These are phyloP conservation scores for Ustilago tritici DNA, from an alignment of 1,284 basidiomycete species.

Conservation along the genomic window DNA sequence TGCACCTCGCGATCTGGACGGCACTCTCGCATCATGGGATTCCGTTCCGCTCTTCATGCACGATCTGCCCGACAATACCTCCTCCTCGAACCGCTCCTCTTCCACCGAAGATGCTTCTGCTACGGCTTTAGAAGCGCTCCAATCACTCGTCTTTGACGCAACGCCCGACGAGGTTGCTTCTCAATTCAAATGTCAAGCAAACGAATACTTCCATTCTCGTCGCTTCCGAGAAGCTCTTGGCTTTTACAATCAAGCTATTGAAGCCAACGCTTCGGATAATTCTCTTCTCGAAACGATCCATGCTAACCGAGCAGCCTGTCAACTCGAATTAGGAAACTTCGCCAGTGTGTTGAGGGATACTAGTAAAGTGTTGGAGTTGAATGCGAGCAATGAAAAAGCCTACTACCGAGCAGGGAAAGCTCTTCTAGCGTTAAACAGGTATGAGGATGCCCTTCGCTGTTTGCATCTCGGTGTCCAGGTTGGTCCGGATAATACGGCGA, in stretches of 20 bases:
- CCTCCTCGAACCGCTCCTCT: not conserved
- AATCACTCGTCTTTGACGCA: slow-evolving; percentile 87
- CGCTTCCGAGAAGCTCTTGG: slow-evolving; percentile 85
- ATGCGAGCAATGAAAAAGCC: slow-evolving; percentile 60
- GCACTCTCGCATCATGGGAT: slow-evolving; percentile 55
- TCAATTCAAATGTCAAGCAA: slow-evolving; percentile 95
- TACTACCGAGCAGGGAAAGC: slow-evolving; percentile 63
- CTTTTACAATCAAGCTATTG: slow-evolving; percentile 91
- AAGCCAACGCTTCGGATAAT: slow-evolving; percentile 80
- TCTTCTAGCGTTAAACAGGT: slow-evolving; percentile 53
- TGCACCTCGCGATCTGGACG: slow-evolving; percentile 31
- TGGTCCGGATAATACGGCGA: slow-evolving; percentile 43
- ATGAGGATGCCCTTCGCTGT: slow-evolving; percentile 56
- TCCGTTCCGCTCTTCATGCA: slow-evolving; percentile 89
- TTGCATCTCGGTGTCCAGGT: slow-evolving; percentile 45
- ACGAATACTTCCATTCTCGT: slow-evolving; percentile 89
- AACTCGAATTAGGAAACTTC: slow-evolving; percentile 81
- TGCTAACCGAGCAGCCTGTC: slow-evolving; percentile 89
- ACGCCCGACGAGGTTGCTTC: slow-evolving; percentile 90
- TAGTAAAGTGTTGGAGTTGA: slow-evolving; percentile 21
- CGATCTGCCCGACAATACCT: slow-evolving; percentile 75
- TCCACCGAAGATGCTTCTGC: slow-evolving; percentile 60
- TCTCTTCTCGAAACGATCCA: slow-evolving; percentile 74
- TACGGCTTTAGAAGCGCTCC: slow-evolving; percentile 80
- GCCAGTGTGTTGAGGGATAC: slow-evolving; percentile 22